A percentile compares a stretch with the other conserved stretches of the same genome.
These are phyloP conservation scores for Cytospora chrysosperma DNA, from an alignment of 2,329 filamentous ascomycete genomes.

Conservation along the genomic window DNA sequence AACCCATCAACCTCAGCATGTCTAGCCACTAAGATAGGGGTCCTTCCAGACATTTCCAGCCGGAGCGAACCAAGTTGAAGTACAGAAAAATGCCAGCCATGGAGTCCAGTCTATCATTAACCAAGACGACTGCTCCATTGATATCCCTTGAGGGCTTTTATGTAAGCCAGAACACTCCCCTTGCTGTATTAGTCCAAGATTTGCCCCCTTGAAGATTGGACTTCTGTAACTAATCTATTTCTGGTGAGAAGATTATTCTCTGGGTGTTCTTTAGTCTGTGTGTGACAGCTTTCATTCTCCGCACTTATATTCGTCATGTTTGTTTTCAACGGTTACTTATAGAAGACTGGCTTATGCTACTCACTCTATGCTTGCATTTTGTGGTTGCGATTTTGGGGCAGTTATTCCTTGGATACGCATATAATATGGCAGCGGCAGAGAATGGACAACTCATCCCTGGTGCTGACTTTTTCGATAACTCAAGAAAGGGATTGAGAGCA, in stretches of 20 bases:
- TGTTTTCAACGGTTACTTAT: slow-evolving; percentile 25
- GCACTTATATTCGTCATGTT: slow-evolving; percentile 20
- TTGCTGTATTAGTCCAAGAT: background rate
- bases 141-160: background rate
- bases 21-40: background rate
- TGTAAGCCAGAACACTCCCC: background rate
- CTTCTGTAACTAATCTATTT: background rate
- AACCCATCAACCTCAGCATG: background rate
- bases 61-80: background rate
- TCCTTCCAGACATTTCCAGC: background rate
- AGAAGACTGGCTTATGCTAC: slow-evolving; percentile 28
- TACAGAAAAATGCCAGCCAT: background rate
- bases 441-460: background rate
- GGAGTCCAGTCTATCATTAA: background rate
- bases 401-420: background rate
- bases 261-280: background rate
- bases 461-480: background rate
- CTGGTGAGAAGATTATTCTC: background rate
- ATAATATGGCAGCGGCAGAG: background rate
- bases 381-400: slow-evolving; percentile 9
- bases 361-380: slow-evolving; percentile 18
- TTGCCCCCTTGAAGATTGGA: accelerated
- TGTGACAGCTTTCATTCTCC: background rate
- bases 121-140: background rate
- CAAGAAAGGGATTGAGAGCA: background rate